Base-by-base conservation (phyloP, 225 moss, liverwort and hornwort genomes). In the Marchantia polymorpha region DNA sequence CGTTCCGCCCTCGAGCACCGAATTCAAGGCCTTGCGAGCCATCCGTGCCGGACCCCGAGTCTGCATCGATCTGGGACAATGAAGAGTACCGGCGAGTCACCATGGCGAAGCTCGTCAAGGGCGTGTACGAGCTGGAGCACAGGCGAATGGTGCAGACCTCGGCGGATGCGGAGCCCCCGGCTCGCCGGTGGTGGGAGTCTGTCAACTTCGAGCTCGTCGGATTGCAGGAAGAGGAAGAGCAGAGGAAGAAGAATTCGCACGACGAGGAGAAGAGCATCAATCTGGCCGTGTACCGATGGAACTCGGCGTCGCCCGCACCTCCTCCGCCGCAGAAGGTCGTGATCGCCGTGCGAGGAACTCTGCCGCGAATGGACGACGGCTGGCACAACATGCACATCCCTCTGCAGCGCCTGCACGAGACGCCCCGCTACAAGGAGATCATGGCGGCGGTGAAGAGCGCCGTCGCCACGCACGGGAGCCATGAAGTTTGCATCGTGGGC, bases 271-370 rank as follows among this genome's bases (percentile, higher is more conserved):
- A 67, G 54, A 78, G 52, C 75, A 83, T 88, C 78, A 82, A 88
- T 59, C 72, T 88, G 19, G 83, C 75, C 17, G 85, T 88, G 17
- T 88, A 85, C 78, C 78, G 71, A 78, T 88, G 81, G 85, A 85
- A 85, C 19, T 53, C 31, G 5, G 19, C 66, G 63, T 39, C 79
- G 29, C 53, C 65, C 23, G 63, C 13, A 10, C 15, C 8, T 55
- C 83, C 87, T 27, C 73, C 72, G 22, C 73, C 84, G 30, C 84
- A 64, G 19, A 70, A 64, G 29, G 60, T 83, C 22, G 85, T 85
- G 61, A 76, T 85, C 25, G 85, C 88, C 25, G 77, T 88, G 25
- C 71, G 85, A 74, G 88, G 85, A 47, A 88, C 85, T 19, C 81
- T 83, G 20, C 69, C 77, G 0, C 81, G 84, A 19, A 66, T 83